Evolutionary conservation across 2,329 filamentous ascomycete genomes (phyloP).

Genomic region (Didymella lethalis): DNA sequence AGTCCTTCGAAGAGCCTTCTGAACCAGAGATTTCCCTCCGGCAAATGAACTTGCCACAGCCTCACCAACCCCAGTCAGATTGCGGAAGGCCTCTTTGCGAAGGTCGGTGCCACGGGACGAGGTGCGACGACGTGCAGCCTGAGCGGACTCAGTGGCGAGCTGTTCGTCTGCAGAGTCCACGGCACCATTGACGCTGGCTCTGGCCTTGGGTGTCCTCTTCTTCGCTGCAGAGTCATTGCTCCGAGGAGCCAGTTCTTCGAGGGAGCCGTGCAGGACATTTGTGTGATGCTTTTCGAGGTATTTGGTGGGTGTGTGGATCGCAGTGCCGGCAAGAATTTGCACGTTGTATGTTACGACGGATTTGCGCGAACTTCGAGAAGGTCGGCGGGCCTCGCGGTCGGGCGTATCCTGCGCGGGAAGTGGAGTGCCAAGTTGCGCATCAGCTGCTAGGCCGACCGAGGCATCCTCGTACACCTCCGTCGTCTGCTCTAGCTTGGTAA

Average conservation of each 20-base stretch:
- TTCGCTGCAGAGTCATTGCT: constrained; percentile 29
- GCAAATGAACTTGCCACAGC: constrained; percentile 45
- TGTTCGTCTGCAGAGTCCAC: constrained; percentile 43
- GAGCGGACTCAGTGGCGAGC: constrained; percentile 42
- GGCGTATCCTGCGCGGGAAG: constrained; percentile 26
- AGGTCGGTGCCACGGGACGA: constrained; percentile 46
- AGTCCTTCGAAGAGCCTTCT: constrained; percentile 39
- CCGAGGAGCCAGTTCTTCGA: constrained; percentile 29
- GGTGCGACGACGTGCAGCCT: constrained; percentile 45
- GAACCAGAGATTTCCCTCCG: constrained; percentile 47
- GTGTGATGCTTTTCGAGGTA: constrained; percentile 51
- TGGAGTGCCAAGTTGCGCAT: constrained; percentile 25
- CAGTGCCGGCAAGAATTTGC: constrained; percentile 68
- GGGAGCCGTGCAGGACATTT: constrained; percentile 45
- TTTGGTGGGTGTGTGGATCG: constrained; percentile 63
- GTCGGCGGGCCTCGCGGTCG: constrained; percentile 39
- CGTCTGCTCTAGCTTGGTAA: constrained; percentile 40
- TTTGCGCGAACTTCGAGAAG: constrained; percentile 62
- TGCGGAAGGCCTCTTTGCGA: constrained; percentile 45
- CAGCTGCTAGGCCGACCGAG: constrained; percentile 13
- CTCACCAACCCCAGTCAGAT: constrained; percentile 41
- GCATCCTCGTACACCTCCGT: constrained; percentile 35
- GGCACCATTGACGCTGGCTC: constrained; percentile 21
- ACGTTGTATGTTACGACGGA: constrained; percentile 72
- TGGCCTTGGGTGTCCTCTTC: constrained; percentile 29